phyloP scores from a whole-genome alignment of 106 monocot genomes.

The Acorus calamus region DNA sequence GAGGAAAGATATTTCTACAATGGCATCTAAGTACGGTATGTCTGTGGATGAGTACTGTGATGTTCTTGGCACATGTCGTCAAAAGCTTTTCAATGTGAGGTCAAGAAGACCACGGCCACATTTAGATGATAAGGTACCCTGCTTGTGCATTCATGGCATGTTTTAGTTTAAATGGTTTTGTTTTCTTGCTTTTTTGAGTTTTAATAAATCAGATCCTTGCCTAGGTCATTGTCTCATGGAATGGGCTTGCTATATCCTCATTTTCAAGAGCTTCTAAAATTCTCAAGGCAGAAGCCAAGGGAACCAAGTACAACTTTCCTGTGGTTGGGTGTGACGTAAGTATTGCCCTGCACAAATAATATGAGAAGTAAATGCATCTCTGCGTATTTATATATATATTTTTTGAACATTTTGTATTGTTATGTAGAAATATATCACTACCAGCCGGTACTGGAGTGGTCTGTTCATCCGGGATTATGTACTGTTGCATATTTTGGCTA shows the following conservation, averaged over 20 bases:
- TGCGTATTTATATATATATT: no score
- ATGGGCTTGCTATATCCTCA: constrained; percentile 81
- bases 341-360: not conserved
- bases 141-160: not conserved
- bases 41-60: constrained; percentile 59
- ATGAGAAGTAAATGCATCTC: no score
- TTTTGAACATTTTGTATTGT: no score
- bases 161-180: not conserved
- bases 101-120: constrained; percentile 64
- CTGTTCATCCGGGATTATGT: no score
- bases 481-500: no score
- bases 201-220: not conserved
- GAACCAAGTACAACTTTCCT: constrained; percentile 60
- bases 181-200: constrained; percentile 5
- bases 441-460: no score
- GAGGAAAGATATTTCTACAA: constrained; percentile 33
- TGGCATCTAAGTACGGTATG: constrained; percentile 52
- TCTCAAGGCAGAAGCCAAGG: constrained; percentile 48
- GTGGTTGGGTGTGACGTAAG: constrained; percentile 69
- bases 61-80: constrained; percentile 43
- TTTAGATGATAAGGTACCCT: constrained; percentile 86
- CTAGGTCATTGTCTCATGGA: constrained; percentile 98
- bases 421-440: no score
- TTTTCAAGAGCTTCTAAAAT: constrained; percentile 87
- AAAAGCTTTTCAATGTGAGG: constrained; percentile 54